Evolutionary conservation across 2,329 filamentous ascomycete genomes (phyloP).

Genomic region (Ophiostoma populinum): DNA sequence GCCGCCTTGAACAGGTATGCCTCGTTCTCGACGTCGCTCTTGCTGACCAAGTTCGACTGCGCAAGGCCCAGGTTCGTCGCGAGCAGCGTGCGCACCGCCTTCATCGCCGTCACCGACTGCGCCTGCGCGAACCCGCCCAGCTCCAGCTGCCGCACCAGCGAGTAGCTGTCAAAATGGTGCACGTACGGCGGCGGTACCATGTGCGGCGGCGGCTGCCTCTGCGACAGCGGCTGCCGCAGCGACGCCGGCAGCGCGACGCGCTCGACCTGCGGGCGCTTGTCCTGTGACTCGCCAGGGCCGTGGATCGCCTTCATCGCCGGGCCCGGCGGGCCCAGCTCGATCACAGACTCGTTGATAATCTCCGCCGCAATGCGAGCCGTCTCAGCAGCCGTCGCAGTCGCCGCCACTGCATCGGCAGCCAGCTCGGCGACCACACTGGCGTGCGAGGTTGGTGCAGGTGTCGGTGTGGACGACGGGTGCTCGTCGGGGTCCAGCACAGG

Average conservation of each 20-base stretch:
- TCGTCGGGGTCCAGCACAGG: too few species aligned
- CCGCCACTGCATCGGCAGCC: conserved; percentile 1
- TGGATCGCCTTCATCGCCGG: conserved; percentile 5
- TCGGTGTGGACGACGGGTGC: too few species aligned
- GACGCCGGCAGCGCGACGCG: background rate
- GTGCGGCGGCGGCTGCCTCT: conserved; percentile 37
- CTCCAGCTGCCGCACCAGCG: conserved; percentile 64
- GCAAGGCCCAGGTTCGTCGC: conserved; percentile 68
- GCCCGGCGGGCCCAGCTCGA: conserved; percentile 12
- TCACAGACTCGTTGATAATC: conserved; percentile 4
- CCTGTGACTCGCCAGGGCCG: background rate
- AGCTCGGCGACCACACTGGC: background rate
- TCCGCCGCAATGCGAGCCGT: background rate
- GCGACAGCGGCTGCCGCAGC: conserved; percentile 14
- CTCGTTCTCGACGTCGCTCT: conserved; percentile 88
- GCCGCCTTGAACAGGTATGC: conserved; percentile 87
- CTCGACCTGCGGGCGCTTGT: background rate
- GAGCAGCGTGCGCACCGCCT: conserved; percentile 64
- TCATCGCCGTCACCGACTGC: conserved; percentile 81
- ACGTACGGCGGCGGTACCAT: conserved; percentile 63
- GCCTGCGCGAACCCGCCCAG: conserved; percentile 51
- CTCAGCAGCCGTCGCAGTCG: conserved; percentile 1
- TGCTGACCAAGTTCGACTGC: conserved; percentile 64
- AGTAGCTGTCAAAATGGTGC: conserved; percentile 94
- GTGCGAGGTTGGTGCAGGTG: background rate